Base-by-base conservation (phyloP, 371 early-diverging fungal species). In the Syncephalastrum racemosum region DNA sequence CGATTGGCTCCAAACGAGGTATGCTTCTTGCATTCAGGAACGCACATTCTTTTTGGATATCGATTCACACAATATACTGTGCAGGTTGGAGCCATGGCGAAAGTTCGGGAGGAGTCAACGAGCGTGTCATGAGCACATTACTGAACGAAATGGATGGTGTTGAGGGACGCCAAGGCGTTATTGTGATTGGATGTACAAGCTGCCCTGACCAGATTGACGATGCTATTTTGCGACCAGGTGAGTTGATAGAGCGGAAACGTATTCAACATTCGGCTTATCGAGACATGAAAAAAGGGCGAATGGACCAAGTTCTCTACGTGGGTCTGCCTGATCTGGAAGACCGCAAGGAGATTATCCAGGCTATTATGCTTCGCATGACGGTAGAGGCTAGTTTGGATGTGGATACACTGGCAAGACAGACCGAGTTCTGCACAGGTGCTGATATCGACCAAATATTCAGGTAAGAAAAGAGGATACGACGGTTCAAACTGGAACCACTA, bases 201-300 rank as follows among this genome's bases (percentile, higher is more conserved):
- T 70, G 84, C 23, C 92, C 90, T 0, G 75, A 91, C 54, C 73
- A 80, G 31, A 79, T 95, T 47, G 97, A 96, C 67, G 92, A 90
- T 70, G 97, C 97, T 1, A 74, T 96, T 1, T 58, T 94, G 36
- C 68, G 97, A 56, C 97, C 97, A 41, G 91, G 91, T 73, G 62
- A 69, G 62, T 25, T 59, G 52, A 54, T 8, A 24, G n/a, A 23
- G 8, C 13, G 19, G 19, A 25, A 42, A 27, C 2, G 12, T 44
- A 12, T 44, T 44, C 19, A 46, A 42, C 24, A 6, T 25, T 31
- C 3, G 15, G 41, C 39, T 16, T 47, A 39, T 3, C 20, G 13
- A 48, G 44, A 27, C 5, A 8, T 40, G 18, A 50, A 22, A 19
- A 44, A 50, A 83, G 90, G 90, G 13, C 79, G 91, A 24, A 55